phyloP scores from a whole-genome alignment of 441 rosid species.

The Monsonia emarginata region DNA sequence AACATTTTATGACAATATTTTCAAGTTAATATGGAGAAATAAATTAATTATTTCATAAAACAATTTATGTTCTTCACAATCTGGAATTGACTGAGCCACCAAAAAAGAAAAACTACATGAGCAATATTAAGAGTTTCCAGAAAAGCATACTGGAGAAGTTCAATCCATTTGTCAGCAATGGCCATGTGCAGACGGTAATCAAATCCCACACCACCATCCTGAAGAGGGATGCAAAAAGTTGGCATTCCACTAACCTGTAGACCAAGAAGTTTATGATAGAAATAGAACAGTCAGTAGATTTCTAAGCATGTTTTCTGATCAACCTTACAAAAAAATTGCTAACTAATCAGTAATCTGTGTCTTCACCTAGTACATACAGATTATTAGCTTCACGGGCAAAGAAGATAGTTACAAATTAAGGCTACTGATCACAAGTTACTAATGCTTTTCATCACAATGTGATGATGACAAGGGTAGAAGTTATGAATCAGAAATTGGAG shows the following conservation, averaged over 20 bases:
- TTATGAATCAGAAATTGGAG: background rate
- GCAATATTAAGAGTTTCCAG: constrained; percentile 6
- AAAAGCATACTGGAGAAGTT: constrained; percentile 65
- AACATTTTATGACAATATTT: background rate
- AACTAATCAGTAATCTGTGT: background rate
- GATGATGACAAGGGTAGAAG: background rate
- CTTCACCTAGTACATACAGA: too few relatives aligned
- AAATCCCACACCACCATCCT: constrained; percentile 95
- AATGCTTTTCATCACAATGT: background rate
- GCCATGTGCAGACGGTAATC: constrained; percentile 99
- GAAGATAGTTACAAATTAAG: background rate
- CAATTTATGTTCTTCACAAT: background rate
- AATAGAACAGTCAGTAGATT: background rate
- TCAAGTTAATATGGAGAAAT: background rate
- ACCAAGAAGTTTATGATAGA: constrained; percentile 9
- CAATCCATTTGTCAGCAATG: constrained; percentile 95
- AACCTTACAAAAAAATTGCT: background rate
- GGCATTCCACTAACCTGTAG: constrained; percentile 99
- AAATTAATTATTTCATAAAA: background rate
- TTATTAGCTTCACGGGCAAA: too few relatives aligned
- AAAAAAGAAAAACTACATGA: background rate
- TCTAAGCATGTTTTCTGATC: background rate
- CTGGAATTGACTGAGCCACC: background rate
- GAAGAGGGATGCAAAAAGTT: constrained; percentile 74
- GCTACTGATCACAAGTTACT: background rate